A percentile compares a stretch with the other conserved stretches of the same genome.
phyloP scores from a whole-genome alignment of 176 grass and related monocot species.

The Typha latifolia region DNA sequence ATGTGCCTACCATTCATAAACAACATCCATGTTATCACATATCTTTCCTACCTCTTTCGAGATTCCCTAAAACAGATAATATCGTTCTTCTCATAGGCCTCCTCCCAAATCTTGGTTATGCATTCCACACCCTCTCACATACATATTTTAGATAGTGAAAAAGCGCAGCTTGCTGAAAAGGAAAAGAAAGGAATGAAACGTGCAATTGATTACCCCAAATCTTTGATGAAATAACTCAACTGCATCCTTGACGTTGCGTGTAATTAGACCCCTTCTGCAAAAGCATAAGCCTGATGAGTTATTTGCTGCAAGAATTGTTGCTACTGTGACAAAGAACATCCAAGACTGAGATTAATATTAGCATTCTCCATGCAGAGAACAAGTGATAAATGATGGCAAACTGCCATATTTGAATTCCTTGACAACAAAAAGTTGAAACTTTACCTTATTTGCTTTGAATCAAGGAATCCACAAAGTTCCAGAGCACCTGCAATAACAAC shows the following conservation, averaged over 20 bases:
- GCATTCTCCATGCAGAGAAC: not conserved
- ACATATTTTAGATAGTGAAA: not conserved
- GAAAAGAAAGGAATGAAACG: not conserved
- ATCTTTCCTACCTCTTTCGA: too few species aligned
- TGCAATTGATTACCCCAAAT: constrained; percentile 66
- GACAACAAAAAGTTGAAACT: not conserved
- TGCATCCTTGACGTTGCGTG: constrained; percentile 74
- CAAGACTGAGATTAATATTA: not conserved
- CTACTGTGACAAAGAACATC: constrained; percentile 1
- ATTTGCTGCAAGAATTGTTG: constrained; percentile 4
- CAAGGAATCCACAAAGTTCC: constrained; percentile 69
- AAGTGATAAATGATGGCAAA: not conserved
- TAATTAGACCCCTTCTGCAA: constrained; percentile 88
- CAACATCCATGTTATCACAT: too few species aligned
- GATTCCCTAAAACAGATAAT: not conserved
- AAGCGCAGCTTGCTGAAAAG: not conserved
- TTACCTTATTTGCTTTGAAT: constrained; percentile 70
- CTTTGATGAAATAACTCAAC: constrained; percentile 91
- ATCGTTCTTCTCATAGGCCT: not conserved
- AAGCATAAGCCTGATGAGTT: constrained; percentile 11
- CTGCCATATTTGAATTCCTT: not conserved
- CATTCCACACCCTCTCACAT: not conserved
- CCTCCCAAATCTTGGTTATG: not conserved
- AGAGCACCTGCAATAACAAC: constrained; percentile 39
- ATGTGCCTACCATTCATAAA: too few species aligned